phyloP scores from a whole-genome alignment of 2,329 filamentous ascomycete genomes.

The Fusarium pininemorale region DNA sequence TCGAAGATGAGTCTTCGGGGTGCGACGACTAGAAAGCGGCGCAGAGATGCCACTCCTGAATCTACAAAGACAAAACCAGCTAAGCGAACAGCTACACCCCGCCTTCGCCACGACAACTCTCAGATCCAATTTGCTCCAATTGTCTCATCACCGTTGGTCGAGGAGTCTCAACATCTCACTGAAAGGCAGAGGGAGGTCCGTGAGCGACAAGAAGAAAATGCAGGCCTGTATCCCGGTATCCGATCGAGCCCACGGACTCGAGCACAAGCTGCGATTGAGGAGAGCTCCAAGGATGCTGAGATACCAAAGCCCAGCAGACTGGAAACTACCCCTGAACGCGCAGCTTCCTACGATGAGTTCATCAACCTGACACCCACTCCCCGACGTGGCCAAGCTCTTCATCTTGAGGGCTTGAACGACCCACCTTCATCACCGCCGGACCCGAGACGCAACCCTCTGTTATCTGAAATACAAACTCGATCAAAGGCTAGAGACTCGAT shows the following conservation, averaged over 20 bases:
- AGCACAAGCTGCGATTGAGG: slow-evolving; percentile 32
- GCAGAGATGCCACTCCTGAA: slow-evolving; percentile 42
- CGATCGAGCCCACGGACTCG: slow-evolving; percentile 58
- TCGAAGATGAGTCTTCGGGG: slow-evolving; percentile 33
- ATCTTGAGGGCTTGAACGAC: slow-evolving; percentile 61
- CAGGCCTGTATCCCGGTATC: slow-evolving; percentile 74
- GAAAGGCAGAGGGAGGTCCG: slow-evolving; percentile 82
- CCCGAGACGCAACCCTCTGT: slow-evolving; percentile 61
- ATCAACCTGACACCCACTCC: slow-evolving; percentile 70
- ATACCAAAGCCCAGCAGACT: slow-evolving; percentile 38
- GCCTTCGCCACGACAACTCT: slow-evolving; percentile 80
- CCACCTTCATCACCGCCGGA: slow-evolving; percentile 68
- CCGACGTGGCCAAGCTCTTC: slow-evolving; percentile 61
- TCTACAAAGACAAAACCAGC: slow-evolving; percentile 32
- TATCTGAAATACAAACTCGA: slow-evolving; percentile 61
- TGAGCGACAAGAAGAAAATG: slow-evolving; percentile 74
- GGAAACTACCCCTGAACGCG: slow-evolving; percentile 57
- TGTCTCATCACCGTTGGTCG: slow-evolving; percentile 59
- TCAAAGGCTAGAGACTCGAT: slow-evolving; percentile 49
- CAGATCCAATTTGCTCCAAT: slow-evolving; percentile 81
- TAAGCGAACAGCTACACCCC: slow-evolving; percentile 54
- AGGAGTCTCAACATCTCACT: slow-evolving; percentile 79
- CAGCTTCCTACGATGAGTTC: slow-evolving; percentile 58
- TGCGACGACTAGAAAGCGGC: slow-evolving; percentile 42
- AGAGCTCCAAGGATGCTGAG: slow-evolving; percentile 22